Evolutionary conservation across 129 eudicot species (phyloP).

Genomic region (Centrapalus pauciflorus): DNA sequence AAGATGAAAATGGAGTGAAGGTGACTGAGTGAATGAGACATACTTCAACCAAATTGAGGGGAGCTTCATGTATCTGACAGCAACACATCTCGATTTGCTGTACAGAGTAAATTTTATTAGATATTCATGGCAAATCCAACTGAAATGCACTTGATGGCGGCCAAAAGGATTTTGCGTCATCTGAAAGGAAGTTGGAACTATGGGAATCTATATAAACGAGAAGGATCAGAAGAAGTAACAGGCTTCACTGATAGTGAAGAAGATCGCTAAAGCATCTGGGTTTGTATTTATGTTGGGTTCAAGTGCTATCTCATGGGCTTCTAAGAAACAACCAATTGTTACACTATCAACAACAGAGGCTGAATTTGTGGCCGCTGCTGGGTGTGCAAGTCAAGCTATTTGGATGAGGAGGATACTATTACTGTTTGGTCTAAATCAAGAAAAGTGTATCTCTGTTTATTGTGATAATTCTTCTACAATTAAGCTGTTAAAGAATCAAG

Average conservation of each 20-base stretch:
- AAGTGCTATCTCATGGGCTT: neutral
- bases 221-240: neutral
- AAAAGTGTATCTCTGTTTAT: neutral
- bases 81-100: neutral
- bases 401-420: neutral
- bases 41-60: neutral
- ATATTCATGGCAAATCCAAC: neutral
- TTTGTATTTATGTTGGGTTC: neutral
- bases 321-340: constrained; percentile 3
- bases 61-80: neutral
- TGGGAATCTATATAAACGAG: constrained; percentile 1
- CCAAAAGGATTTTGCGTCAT: neutral
- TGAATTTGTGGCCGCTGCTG: neutral
- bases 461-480: neutral
- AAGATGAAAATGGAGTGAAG: neutral
- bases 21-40: neutral
- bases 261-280: neutral
- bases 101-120: neutral
- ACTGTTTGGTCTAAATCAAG: neutral
- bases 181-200: neutral
- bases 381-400: neutral
- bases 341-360: neutral
- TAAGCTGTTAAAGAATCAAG: neutral
- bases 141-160: neutral
- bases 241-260: neutral